These are phyloP conservation scores for Neopestalotiopsis sp. DNA, from an alignment of 2,329 filamentous ascomycete species.

Conservation along the genomic window DNA sequence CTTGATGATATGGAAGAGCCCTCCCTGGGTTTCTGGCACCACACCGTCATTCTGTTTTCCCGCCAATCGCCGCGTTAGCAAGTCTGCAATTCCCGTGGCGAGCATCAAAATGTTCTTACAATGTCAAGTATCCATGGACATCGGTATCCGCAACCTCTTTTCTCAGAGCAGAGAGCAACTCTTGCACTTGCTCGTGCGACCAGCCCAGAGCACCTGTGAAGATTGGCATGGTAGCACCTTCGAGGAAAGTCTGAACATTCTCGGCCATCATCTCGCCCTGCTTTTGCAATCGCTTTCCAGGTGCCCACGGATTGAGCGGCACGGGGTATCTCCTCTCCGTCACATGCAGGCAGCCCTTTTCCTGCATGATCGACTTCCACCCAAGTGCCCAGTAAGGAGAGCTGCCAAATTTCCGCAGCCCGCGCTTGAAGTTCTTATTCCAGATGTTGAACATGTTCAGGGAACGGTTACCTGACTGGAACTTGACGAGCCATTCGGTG, in stretches of 20 bases:
- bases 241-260: conserved; percentile 34
- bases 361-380: conserved; percentile 30
- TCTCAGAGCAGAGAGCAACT: conserved; percentile 27
- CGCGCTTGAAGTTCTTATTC: conserved; percentile 23
- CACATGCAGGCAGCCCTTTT: conserved; percentile 31
- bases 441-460: conserved; percentile 3
- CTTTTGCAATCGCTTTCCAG: conserved; percentile 34
- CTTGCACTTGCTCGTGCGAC: conserved; percentile 29
- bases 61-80: conserved; percentile 14
- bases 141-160: conserved; percentile 32
- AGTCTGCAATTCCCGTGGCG: neutral
- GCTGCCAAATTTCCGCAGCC: conserved; percentile 35
- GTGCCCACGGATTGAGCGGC: conserved; percentile 34
- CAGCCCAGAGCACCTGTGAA: conserved; percentile 30
- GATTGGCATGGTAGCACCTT: conserved; percentile 28
- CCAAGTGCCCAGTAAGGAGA: conserved; percentile 34
- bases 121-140: conserved; percentile 34
- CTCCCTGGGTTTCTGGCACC: conserved; percentile 32
- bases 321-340: conserved; percentile 33
- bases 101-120: conserved; percentile 27
- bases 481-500: conserved; percentile 38
- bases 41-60: conserved; percentile 31
- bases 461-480: conserved; percentile 36
- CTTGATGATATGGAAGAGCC: conserved; percentile 23
- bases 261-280: conserved; percentile 34